A percentile compares a stretch with the other conserved stretches of the same genome.
These are phyloP conservation scores for Chalciporus sphaerocephalus DNA, from an alignment of 768 basidiomycete genomes.

Conservation along the genomic window DNA sequence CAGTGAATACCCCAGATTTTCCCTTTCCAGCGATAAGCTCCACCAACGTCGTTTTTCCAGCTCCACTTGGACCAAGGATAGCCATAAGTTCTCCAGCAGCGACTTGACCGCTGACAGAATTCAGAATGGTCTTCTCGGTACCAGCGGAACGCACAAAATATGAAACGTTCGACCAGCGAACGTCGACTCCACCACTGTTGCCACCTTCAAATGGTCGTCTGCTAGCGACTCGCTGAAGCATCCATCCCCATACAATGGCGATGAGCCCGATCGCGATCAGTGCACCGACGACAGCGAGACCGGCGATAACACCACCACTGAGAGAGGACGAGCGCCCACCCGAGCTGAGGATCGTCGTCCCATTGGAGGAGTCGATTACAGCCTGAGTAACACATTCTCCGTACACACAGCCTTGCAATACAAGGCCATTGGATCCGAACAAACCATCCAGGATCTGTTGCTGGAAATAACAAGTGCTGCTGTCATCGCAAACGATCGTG, in stretches of 20 bases:
- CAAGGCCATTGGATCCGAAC: conserved; percentile 73
- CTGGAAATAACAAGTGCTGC: conserved; percentile 70
- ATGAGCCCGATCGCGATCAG: conserved; percentile 55
- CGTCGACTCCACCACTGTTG: conserved; percentile 49
- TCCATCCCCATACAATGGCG: conserved; percentile 59
- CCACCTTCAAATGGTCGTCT: conserved; percentile 36
- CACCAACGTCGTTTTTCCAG: conserved; percentile 88
- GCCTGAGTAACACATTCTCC: conserved; percentile 87
- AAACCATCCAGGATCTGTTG: conserved; percentile 61
- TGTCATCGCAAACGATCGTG: conserved; percentile 60
- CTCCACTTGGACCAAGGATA: conserved; percentile 90
- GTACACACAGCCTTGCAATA: conserved; percentile 67
- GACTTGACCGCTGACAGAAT: conserved; percentile 66
- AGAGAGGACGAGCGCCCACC: conserved; percentile 43
- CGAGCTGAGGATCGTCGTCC: conserved; percentile 30
- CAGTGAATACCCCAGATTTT: conserved; percentile 68
- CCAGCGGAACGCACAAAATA: conserved; percentile 50
- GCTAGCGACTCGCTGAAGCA: conserved; percentile 60
- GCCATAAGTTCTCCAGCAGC: conserved; percentile 82
- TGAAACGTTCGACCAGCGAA: conserved; percentile 65
- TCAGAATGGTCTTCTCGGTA: conserved; percentile 58
- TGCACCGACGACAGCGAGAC: conserved; percentile 77
- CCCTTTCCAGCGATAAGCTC: conserved; percentile 84
- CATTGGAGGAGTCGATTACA: conserved; percentile 58
- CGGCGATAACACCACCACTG: conserved; percentile 83